A percentile compares a stretch with the other conserved stretches of the same genome.
Evolutionary conservation across 306 rosid genomes (phyloP).

Genomic region (Carpinus viminea): DNA sequence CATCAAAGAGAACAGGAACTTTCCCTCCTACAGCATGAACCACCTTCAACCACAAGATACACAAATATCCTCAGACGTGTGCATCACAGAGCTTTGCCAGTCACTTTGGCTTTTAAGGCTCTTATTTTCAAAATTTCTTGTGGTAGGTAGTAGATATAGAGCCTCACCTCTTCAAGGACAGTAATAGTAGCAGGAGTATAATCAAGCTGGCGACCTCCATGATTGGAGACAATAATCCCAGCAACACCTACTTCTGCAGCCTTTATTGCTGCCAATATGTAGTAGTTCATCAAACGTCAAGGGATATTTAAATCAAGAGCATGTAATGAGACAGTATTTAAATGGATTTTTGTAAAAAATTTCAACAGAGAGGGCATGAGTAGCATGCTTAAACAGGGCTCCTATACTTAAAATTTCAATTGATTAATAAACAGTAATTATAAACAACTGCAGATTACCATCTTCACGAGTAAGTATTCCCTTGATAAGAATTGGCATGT

Average conservation of each 20-base stretch:
- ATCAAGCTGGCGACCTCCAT: constrained; percentile 39
- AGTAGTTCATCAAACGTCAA: neutral
- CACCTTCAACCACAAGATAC: constrained; percentile 35
- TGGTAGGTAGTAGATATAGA: neutral
- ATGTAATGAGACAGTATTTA: neutral
- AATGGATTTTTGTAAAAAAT: neutral
- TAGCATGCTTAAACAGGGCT: neutral
- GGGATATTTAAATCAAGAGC: neutral
- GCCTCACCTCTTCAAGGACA: constrained; percentile 32
- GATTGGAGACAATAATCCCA: constrained; percentile 35
- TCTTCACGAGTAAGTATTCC: constrained; percentile 37
- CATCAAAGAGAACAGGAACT: constrained; percentile 58
- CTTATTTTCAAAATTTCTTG: too few relatives aligned
- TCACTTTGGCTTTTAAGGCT: too few relatives aligned
- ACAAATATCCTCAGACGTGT: neutral
- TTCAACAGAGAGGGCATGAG: neutral
- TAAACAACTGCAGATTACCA: constrained; percentile 10
- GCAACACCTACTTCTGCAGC: constrained; percentile 28
- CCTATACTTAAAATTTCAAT: neutral
- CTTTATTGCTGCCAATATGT: constrained; percentile 28
- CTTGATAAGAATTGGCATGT: constrained; percentile 34
- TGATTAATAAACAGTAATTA: neutral
- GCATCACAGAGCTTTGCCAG: too few relatives aligned
- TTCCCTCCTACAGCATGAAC: constrained; percentile 54
- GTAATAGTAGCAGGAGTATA: constrained; percentile 34